phyloP scores from a whole-genome alignment of 768 basidiomycete genomes.

The Boletus vinaceobasis region DNA sequence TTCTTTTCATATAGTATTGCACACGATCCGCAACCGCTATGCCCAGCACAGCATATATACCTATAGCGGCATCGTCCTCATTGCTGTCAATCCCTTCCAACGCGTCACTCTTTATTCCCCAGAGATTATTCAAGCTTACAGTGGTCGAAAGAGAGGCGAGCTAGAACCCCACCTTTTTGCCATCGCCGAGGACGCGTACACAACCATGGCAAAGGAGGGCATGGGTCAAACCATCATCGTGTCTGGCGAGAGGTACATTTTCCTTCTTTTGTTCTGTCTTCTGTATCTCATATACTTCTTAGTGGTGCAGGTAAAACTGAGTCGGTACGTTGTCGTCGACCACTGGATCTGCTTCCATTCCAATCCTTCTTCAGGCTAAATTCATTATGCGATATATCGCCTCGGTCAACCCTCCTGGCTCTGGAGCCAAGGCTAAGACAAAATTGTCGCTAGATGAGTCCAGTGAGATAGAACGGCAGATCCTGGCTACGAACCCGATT shows the following conservation, averaged over 20 bases:
- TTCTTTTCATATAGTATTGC: conserved; percentile 60
- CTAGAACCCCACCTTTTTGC: conserved; percentile 98
- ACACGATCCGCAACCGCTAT: conserved; percentile 96
- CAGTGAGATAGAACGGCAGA: conserved; percentile 95
- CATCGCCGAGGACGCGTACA: conserved; percentile 98
- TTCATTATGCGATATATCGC: conserved; percentile 99
- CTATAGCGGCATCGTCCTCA: conserved; percentile 97
- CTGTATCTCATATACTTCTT: conserved; percentile 12
- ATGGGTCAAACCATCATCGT: conserved; percentile 99
- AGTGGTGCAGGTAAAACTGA: conserved; percentile 99
- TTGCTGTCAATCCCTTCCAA: conserved; percentile 98
- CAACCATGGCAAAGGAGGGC: conserved; percentile 91
- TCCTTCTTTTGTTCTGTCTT: neutral
- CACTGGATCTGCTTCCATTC: neutral
- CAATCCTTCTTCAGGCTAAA: conserved; percentile 62
- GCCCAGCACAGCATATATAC: conserved; percentile 97
- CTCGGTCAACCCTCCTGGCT: conserved; percentile 85
- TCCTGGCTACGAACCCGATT: conserved; percentile 98
- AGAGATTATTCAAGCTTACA: conserved; percentile 96
- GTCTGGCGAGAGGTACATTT: conserved; percentile 86
- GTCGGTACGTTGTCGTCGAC: conserved; percentile 53
- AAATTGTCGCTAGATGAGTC: conserved; percentile 79
- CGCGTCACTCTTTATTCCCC: conserved; percentile 96
- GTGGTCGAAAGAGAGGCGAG: conserved; percentile 87
- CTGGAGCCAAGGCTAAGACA: conserved; percentile 57